A percentile compares a stretch with the other conserved stretches of the same genome.
Conservation (phyloP, 495 filamentous ascomycete species). For the Neurospora sp. region DNA sequence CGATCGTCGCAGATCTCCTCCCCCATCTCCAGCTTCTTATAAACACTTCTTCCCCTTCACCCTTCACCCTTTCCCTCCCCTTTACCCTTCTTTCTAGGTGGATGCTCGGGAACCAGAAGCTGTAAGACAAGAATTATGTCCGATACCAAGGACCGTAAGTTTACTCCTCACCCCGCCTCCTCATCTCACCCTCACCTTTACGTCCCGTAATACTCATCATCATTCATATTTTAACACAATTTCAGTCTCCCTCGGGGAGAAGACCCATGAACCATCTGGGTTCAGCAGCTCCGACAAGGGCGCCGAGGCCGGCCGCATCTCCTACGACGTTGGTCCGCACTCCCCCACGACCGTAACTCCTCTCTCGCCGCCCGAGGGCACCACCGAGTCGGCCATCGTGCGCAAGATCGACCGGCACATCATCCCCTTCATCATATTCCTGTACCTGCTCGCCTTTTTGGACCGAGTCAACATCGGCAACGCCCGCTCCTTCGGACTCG, state of each 20-base stretch:
- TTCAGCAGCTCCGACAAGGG: neutral
- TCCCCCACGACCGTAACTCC: slow-evolving; percentile 7
- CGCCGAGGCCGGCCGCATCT: neutral
- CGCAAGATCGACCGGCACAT: slow-evolving; percentile 71
- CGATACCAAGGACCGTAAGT: neutral
- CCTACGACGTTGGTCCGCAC: neutral
- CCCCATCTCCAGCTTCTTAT: neutral
- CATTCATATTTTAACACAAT: neutral
- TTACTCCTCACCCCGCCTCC: neutral
- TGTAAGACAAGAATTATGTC: neutral
- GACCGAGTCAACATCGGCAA: slow-evolving; percentile 73
- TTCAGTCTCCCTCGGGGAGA: neutral
- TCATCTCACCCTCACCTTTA: neutral
- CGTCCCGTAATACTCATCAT: neutral
- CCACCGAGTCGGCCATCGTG: slow-evolving; percentile 56
- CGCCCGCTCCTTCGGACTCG: slow-evolving; percentile 52
- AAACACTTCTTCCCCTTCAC: neutral
- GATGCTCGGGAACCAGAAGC: neutral
- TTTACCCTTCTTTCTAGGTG: neutral
- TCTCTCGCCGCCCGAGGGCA: slow-evolving; percentile 14
- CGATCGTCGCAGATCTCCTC: neutral
- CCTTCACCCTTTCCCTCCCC: neutral
- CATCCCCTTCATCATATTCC: slow-evolving; percentile 68
- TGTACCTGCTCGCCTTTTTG: slow-evolving; percentile 82
- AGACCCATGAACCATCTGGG: neutral